phyloP scores from a whole-genome alignment of 139 green algal species.

The Penium margaritaceum region DNA sequence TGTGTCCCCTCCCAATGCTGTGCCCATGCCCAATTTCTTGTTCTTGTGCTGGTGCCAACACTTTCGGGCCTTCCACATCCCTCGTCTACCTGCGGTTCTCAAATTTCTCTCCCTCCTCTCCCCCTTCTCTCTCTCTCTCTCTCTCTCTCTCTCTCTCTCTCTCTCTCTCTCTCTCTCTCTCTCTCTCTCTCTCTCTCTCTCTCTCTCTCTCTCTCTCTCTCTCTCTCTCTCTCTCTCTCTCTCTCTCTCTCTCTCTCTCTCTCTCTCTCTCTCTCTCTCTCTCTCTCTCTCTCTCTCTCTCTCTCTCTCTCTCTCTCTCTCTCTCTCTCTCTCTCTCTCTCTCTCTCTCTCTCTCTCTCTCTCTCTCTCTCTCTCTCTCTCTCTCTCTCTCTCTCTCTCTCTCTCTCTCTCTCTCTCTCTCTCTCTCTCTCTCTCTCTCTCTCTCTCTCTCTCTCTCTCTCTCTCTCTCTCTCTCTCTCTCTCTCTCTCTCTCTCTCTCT shows the following conservation, averaged over 20 bases:
- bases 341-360: constrained; percentile 1
- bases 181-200: too few species aligned
- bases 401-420: too few species aligned
- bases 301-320: neutral
- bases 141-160: neutral
- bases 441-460: constrained; percentile 3
- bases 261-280: neutral
- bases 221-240: too few species aligned
- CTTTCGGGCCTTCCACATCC: too few species aligned
- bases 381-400: too few species aligned
- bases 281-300: neutral
- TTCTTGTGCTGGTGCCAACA: too few species aligned
- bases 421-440: neutral
- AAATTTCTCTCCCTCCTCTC: neutral
- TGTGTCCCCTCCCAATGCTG: too few species aligned
- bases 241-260: too few species aligned
- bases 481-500: neutral
- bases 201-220: too few species aligned
- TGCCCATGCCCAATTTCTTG: too few species aligned
- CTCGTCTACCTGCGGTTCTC: too few species aligned
- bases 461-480: neutral
- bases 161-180: neutral
- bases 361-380: too few species aligned
- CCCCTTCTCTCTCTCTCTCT: constrained; percentile 1
- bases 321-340: neutral